Evolutionary conservation across 345 rosid species (phyloP), one percentile per base, ranked within the genome.

Genomic region (Hypericum perforatum): DNA sequence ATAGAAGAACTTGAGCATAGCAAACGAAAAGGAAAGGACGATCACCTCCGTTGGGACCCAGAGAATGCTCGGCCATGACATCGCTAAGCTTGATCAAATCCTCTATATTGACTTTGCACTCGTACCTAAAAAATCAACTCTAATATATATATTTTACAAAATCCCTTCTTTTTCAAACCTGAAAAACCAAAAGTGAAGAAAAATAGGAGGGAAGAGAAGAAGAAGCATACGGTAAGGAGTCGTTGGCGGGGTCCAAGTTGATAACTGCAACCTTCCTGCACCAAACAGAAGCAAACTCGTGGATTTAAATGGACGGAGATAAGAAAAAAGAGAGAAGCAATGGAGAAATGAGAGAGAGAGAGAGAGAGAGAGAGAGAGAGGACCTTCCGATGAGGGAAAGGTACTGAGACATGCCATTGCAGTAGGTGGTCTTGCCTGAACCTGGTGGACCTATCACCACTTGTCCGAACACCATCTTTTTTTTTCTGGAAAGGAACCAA

Each of bases 371-470:
- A n/a, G n/a, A n/a, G n/a, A n/a, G n/a, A n/a, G n/a, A n/a, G n/a
- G n/a, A n/a, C n/a, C n/a, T 80, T 65, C 94, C 95, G 10, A 89
- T 76, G 49, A 94, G 94, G 45, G 66, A 53, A 58, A 86, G 91
- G 79, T 84, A 94, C 71, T 94, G 94, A 65, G 95, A 85, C 98
- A 89, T 85, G 66, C 95, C 99, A 68, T 89, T 89, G 74, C 99
- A 94, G 67, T 80, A 94, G 46, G 95, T 94, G 37, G 97, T 84
- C 72, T 94, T 92, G n/a, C 99, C 97, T 1, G 97, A 84, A 22
- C 97, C 95, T 12, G 97, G 95, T 9, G 97, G 99, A 56, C 97
- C 99, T 9, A 89, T 84, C 14, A 89, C 94, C 49, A 89, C 84
- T 72, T 89, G 97, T 38, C 99, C 97, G 64, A 78, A 92, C 65